These are phyloP conservation scores for Aegilops sharonensis DNA, from an alignment of 176 grass and related monocot species.

Conservation along the genomic window DNA sequence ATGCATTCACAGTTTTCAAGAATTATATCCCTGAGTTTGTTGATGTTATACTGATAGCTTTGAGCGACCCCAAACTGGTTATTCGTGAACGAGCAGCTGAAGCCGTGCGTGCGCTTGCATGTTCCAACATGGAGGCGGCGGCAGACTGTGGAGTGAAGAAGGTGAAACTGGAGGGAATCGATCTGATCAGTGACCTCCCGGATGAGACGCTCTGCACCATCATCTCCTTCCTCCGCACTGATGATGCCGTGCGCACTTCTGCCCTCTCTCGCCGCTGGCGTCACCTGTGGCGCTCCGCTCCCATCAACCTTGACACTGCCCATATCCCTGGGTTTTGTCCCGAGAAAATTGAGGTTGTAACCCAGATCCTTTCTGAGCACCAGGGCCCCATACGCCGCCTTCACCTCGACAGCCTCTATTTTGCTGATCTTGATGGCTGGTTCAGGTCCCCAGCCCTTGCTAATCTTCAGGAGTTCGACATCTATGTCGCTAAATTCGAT, in stretches of 20 bases:
- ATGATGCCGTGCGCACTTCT: neutral
- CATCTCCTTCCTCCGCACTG: neutral
- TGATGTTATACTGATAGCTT: constrained; percentile 79
- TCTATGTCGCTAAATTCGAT: neutral
- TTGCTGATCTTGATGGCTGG: neutral
- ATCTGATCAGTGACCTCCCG: neutral
- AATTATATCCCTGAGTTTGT: constrained; percentile 83
- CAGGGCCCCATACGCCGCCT: neutral
- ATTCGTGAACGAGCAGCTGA: constrained; percentile 76
- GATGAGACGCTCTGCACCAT: neutral
- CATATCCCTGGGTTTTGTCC: neutral
- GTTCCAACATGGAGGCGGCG: neutral
- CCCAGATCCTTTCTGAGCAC: neutral
- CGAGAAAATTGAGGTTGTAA: neutral
- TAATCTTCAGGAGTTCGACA: constrained; percentile 6
- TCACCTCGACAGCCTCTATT: neutral
- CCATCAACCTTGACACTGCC: neutral
- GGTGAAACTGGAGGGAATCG: neutral
- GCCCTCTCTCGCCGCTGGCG: neutral
- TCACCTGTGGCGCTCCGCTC: neutral
- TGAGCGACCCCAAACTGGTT: constrained; percentile 68
- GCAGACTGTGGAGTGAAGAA: neutral
- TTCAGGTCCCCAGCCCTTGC: neutral
- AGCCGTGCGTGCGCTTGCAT: constrained; percentile 48
- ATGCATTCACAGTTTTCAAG: constrained; percentile 97